Base-by-base conservation (phyloP, 257 asterid genomes). In the Cruciata laevipes region DNA sequence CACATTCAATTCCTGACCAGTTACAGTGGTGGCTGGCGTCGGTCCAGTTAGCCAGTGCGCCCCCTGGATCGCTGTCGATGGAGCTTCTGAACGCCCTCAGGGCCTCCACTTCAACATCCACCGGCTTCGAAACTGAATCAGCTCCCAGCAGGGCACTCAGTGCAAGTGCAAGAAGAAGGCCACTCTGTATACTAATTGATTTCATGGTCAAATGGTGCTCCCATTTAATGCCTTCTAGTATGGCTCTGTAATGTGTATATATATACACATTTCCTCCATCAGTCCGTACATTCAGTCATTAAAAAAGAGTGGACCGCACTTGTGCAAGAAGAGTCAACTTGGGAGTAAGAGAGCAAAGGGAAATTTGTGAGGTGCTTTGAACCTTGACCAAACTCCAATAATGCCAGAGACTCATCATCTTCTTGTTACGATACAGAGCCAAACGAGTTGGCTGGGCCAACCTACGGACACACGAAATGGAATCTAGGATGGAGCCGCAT, bases 1-100 rank as follows among this genome's bases (percentile, higher is more conserved):
- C 80, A 31, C 98, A 89, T 0, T 72, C 59, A 16, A 91, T 78
- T 32, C 96, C 95, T 7, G 91, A 64, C 95, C 98, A 89, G 78
- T 82, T 91, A 81, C 98, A 89, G 66, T 87, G 86, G 35, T 76
- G 87, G 51, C 31, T 65, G 69, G 83, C 62, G 52, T 65, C 72
- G 30, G 49, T 83, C 98, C 98, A 91, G 68, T 77, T 86, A 32
- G 66, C 72, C 14, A 91, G 82, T 44, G 74, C 81, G n/a, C 80
- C 73, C 0, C 65, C 31, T 3, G 96, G 90, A 74, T 91, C 96
- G 6, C 18, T 21, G 25, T 71, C 57, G 68, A 89, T 67, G 7
- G 84, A 79, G 64, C 27, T 66, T 71, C 78, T 89, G 91, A 91
- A 85, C 35, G 84, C 84, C 65, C 75, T 79, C 61, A 91, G 63